These are phyloP conservation scores for Corinectria fuckeliana DNA, from an alignment of 2,329 filamentous ascomycete species.

Conservation along the genomic window DNA sequence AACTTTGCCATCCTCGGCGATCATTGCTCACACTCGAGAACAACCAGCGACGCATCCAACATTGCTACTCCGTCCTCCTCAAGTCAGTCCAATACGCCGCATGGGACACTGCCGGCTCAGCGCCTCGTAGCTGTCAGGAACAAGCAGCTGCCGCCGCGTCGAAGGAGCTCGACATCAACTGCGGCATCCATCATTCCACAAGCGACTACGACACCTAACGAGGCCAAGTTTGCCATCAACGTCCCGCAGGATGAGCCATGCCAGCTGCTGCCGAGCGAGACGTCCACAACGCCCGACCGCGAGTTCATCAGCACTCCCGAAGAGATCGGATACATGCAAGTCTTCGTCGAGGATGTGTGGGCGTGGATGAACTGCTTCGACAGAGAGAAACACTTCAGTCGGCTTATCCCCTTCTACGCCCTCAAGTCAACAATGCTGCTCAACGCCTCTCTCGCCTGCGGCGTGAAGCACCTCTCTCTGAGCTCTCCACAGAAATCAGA, in stretches of 20 bases:
- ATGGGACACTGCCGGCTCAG: slow-evolving; percentile 17
- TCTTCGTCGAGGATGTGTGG: slow-evolving; percentile 89
- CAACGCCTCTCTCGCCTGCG: slow-evolving; percentile 88
- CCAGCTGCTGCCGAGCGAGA: slow-evolving; percentile 4
- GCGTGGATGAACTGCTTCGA: slow-evolving; percentile 96
- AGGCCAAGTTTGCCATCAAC: slow-evolving; percentile 48
- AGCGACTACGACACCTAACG: slow-evolving; percentile 44
- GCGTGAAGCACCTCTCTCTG: slow-evolving; percentile 79
- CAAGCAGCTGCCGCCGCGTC: slow-evolving; percentile 14
- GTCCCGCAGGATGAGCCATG: slow-evolving; percentile 15
- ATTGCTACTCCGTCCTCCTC: slow-evolving; percentile 35
- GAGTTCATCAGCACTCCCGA: slow-evolving; percentile 76
- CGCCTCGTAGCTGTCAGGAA: slow-evolving; percentile 22
- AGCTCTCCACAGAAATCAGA: slow-evolving; percentile 76
- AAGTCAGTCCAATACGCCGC: slow-evolving; percentile 21
- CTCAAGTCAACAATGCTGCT: slow-evolving; percentile 86
- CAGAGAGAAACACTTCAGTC: slow-evolving; percentile 83
- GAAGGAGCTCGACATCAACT: slow-evolving; percentile 47
- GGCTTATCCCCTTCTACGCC: slow-evolving; percentile 82
- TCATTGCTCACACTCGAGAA: slow-evolving; percentile 7
- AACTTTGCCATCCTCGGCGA: slow-evolving; percentile 4
- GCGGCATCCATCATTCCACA: slow-evolving; percentile 49
- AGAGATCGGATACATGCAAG: slow-evolving; percentile 88
- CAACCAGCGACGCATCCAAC: slow-evolving; percentile 31
- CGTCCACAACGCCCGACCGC: slow-evolving; percentile 41